Evolutionary conservation across 2,329 filamentous ascomycete genomes (phyloP).

Genomic region (Sphaerulina populicola): DNA sequence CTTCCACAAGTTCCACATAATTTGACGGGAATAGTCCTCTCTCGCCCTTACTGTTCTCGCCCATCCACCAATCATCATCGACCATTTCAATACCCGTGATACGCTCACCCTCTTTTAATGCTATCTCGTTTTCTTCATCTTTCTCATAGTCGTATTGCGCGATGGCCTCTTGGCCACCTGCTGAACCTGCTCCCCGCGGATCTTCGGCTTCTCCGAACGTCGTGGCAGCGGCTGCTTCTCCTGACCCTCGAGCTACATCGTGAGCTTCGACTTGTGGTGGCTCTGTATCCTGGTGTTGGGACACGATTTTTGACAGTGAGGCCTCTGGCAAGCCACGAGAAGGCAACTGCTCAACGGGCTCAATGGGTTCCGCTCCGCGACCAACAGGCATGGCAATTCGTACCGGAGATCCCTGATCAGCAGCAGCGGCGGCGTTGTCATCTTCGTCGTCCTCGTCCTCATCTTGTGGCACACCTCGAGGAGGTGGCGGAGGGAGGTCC

Average conservation of each 20-base stretch:
- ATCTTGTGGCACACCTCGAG: conserved; percentile 32
- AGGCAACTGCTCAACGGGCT: conserved; percentile 44
- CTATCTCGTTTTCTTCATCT: conserved; percentile 93
- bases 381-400: conserved; percentile 78
- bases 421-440: conserved; percentile 37
- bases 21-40: conserved; percentile 91
- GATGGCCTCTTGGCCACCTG: conserved; percentile 61
- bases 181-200: conserved; percentile 31
- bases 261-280: conserved; percentile 53
- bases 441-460: conserved; percentile 27
- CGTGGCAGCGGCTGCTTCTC: conserved; percentile 38
- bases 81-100: conserved; percentile 94
- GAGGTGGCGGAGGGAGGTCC: conserved; percentile 39
- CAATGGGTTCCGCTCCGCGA: conserved; percentile 48
- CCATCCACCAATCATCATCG: conserved; percentile 98
- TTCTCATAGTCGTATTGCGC: conserved; percentile 96
- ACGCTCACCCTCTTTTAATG: conserved; percentile 77
- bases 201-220: conserved; percentile 40
- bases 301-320: conserved; percentile 54
- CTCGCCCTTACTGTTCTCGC: conserved; percentile 75
- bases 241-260: conserved; percentile 47
- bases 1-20: conserved; percentile 78
- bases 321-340: conserved; percentile 54
- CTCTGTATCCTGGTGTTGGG: conserved; percentile 55
- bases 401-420: conserved; percentile 59